phyloP scores from a whole-genome alignment of 495 filamentous ascomycete species.

The Aspergillus indologenus region DNA sequence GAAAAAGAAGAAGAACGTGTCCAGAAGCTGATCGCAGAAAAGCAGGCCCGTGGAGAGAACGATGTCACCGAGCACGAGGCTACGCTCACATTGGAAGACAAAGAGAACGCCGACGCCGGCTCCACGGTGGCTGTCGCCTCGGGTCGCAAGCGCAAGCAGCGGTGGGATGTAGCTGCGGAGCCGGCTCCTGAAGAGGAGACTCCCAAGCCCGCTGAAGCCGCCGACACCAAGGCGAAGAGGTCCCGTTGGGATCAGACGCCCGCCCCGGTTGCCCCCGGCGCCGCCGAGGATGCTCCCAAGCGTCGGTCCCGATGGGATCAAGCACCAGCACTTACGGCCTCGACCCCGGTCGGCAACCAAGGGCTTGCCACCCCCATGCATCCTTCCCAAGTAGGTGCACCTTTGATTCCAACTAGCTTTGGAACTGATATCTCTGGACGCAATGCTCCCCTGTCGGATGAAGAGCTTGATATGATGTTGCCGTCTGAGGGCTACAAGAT shows the following conservation, averaged over 20 bases:
- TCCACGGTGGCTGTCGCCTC: slow-evolving; percentile 60
- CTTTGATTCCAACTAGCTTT: slow-evolving; percentile 60
- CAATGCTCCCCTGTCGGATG: slow-evolving; percentile 79
- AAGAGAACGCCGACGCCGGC: slow-evolving; percentile 70
- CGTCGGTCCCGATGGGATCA: slow-evolving; percentile 86
- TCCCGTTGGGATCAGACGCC: slow-evolving; percentile 93
- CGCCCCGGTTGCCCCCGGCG: slow-evolving; percentile 52
- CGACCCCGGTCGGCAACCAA: slow-evolving; percentile 78
- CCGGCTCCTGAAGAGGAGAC: slow-evolving; percentile 43
- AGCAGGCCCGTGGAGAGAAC: slow-evolving; percentile 62
- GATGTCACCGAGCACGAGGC: slow-evolving; percentile 60
- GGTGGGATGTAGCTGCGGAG: slow-evolving; percentile 73
- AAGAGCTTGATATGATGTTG: slow-evolving; percentile 89
- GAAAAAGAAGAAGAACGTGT: slow-evolving; percentile 95
- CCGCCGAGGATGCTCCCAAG: slow-evolving; percentile 56
- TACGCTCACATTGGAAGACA: slow-evolving; percentile 65
- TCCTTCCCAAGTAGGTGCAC: slow-evolving; percentile 62
- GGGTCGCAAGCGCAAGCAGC: slow-evolving; percentile 82
- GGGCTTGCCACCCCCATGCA: slow-evolving; percentile 86
- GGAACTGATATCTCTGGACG: slow-evolving; percentile 78
- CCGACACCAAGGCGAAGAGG: slow-evolving; percentile 64
- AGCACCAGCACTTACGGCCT: slow-evolving; percentile 58
- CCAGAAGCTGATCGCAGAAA: slow-evolving; percentile 73
- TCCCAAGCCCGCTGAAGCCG: slow-evolving; percentile 46
- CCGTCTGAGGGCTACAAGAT: slow-evolving; percentile 91